Conservation (phyloP, 139 green algal species). For the Astrephomene gubernaculifera region DNA sequence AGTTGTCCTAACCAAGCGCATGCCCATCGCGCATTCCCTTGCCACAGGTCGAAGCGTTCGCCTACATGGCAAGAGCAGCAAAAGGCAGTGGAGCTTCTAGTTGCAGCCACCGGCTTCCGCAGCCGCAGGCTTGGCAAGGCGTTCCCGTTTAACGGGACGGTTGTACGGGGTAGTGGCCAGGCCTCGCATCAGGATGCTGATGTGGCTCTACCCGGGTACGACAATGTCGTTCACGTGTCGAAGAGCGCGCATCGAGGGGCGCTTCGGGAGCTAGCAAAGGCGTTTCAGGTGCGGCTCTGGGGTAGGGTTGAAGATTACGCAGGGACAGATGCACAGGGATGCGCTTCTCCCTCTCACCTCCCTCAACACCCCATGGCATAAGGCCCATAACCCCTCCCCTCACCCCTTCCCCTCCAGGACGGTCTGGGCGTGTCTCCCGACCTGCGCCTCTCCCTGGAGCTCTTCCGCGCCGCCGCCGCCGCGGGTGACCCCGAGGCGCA, state of each 20-base stretch:
- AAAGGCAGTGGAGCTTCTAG: conserved; percentile 34
- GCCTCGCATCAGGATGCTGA: neutral
- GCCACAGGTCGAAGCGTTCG: neutral
- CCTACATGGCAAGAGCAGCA: conserved; percentile 32
- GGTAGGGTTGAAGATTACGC: neutral
- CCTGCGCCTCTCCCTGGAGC: conserved; percentile 66
- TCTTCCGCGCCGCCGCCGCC: conserved; percentile 75
- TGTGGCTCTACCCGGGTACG: neutral
- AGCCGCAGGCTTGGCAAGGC: conserved; percentile 1
- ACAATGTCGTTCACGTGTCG: conserved; percentile 6
- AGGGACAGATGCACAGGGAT: neutral
- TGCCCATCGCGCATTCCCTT: too few species aligned
- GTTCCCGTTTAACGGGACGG: conserved; percentile 19
- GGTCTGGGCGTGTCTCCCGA: conserved; percentile 67
- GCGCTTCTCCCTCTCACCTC: neutral
- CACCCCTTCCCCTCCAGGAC: conserved; percentile 44
- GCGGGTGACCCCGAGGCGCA: conserved; percentile 80
- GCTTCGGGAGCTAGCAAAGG: conserved; percentile 61
- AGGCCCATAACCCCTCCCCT: neutral
- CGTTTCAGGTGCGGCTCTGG: conserved; percentile 43
- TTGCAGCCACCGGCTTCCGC: conserved; percentile 38
- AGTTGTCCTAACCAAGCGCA: neutral
- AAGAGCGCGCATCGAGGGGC: conserved; percentile 26
- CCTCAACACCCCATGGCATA: neutral
- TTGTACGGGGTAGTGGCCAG: neutral